Evolutionary conservation across 768 basidiomycete genomes (phyloP).

Genomic region (Tulasnella sp.): DNA sequence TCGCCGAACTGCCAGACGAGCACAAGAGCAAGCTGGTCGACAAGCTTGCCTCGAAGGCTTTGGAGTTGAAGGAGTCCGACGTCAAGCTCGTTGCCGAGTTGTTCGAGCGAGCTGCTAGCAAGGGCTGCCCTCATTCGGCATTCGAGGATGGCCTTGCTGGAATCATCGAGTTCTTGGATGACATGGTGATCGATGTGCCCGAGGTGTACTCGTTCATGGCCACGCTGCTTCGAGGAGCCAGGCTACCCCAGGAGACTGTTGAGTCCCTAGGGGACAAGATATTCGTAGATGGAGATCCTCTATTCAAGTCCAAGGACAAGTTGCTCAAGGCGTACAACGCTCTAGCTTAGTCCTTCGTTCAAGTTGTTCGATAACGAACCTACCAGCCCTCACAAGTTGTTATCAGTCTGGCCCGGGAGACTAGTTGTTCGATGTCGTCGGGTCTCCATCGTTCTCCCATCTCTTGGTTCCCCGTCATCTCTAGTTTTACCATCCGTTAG

Average conservation of each 20-base stretch:
- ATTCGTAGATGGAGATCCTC: conserved; percentile 39
- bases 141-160: conserved; percentile 74
- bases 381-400: too few species aligned
- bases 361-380: too few species aligned
- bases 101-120: conserved; percentile 56
- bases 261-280: conserved; percentile 40
- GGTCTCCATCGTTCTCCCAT: too few species aligned
- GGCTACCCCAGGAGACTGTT: conserved; percentile 52
- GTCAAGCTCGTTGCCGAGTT: conserved; percentile 73
- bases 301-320: conserved; percentile 68
- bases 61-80: conserved; percentile 80
- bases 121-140: conserved; percentile 53
- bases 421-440: too few species aligned
- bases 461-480: too few species aligned
- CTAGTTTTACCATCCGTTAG: too few species aligned
- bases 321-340: conserved; percentile 47
- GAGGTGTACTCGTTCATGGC: conserved; percentile 75
- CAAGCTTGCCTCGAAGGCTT: conserved; percentile 64
- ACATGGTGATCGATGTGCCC: conserved; percentile 86
- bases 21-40: conserved; percentile 45
- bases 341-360: too few species aligned
- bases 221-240: conserved; percentile 66
- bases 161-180: conserved; percentile 74
- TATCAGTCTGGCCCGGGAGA: not conserved
- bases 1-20: conserved; percentile 61